A percentile compares a stretch with the other conserved stretches of the same genome.
These are phyloP conservation scores for Colletotrichum limetticola DNA, from an alignment of 2,329 filamentous ascomycete species.

Conservation along the genomic window DNA sequence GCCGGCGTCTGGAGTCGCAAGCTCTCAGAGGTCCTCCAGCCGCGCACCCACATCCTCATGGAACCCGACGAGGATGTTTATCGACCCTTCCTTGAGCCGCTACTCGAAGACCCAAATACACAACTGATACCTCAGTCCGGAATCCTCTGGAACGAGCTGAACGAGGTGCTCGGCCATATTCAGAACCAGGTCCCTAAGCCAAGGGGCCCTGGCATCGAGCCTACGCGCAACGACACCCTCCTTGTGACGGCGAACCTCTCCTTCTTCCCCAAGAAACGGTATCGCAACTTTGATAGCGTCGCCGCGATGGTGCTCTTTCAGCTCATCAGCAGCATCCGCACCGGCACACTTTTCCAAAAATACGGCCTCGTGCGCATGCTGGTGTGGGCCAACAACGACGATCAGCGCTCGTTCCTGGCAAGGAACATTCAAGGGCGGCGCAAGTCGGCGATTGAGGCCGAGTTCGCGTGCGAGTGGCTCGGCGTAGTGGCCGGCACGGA, in stretches of 20 bases:
- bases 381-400: slow-evolving; percentile 73
- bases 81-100: slow-evolving; percentile 67
- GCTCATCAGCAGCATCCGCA: slow-evolving; percentile 68
- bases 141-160: slow-evolving; percentile 69
- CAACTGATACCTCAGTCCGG: slow-evolving; percentile 66
- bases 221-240: slow-evolving; percentile 75
- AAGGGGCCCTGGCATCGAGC: slow-evolving; percentile 49
- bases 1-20: slow-evolving; percentile 81
- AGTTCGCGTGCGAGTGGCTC: slow-evolving; percentile 69
- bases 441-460: slow-evolving; percentile 67
- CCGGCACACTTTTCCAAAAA: slow-evolving; percentile 71
- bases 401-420: slow-evolving; percentile 70
- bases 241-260: slow-evolving; percentile 78
- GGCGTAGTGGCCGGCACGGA: slow-evolving; percentile 65
- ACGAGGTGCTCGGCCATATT: slow-evolving; percentile 62
- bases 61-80: slow-evolving; percentile 75
- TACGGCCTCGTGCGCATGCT: slow-evolving; percentile 86
- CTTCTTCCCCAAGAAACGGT: slow-evolving; percentile 61
- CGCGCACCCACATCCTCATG: slow-evolving; percentile 84
- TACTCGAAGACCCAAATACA: slow-evolving; percentile 65
- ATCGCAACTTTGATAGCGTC: slow-evolving; percentile 65
- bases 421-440: slow-evolving; percentile 64
- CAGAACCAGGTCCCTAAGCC: slow-evolving; percentile 62
- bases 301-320: slow-evolving; percentile 69
- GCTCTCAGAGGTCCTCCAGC: slow-evolving; percentile 79